Base-by-base conservation (phyloP, 2,329 filamentous ascomycete genomes). In the Colletotrichum abscissum region DNA sequence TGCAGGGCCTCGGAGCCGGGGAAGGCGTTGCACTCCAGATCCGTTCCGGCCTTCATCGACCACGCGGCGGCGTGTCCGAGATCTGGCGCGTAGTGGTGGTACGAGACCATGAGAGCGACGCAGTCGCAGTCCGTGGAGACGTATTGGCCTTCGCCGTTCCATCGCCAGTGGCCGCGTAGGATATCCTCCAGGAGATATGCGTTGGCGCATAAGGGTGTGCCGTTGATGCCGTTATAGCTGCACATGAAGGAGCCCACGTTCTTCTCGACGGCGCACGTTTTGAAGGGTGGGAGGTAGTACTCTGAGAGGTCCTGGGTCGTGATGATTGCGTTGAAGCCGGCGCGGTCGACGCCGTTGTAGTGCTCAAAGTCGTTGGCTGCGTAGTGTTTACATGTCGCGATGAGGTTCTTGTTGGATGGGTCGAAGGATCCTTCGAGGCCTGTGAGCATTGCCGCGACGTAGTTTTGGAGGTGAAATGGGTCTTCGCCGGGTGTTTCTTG, bases 271-370 rank as follows among this genome's bases (percentile, higher is more conserved):
- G 87, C 89, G 79, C 91, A 93, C 78, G 86, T 86, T 77, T 92
- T 84, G 82, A 94, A 94, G 0, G 91, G 87, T 1, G 89, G 91
- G 54, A 92, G 85, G 77, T 92, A 93, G 81, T 93, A 94, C 76
- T 93, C 92, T 0, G 88, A 86, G 5, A 94, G 81, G 73, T 94
- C 92, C 76, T 93, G 92, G 62, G 85, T 82, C 11, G 85, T 84
- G 71, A 92, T 88, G 14, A 86, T 82, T 6, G 90, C 86, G 77
- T 92, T 85, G 73, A 90, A 92, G 19, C 86, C 85, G 78, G 87
- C 85, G 12, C 88, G 82, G n/a, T 80, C 81, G 28, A 83, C 78
- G 3, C 80, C 80, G 38, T 80, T 78, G 81, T 86, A 87, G 26
- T 78, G 69, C 76, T 91, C 89, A 2, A 90, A 78, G 77, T 91